A percentile compares a stretch with the other conserved stretches of the same genome.
These are phyloP conservation scores for Mycena vulgaris DNA, from an alignment of 768 basidiomycete species.

Conservation along the genomic window DNA sequence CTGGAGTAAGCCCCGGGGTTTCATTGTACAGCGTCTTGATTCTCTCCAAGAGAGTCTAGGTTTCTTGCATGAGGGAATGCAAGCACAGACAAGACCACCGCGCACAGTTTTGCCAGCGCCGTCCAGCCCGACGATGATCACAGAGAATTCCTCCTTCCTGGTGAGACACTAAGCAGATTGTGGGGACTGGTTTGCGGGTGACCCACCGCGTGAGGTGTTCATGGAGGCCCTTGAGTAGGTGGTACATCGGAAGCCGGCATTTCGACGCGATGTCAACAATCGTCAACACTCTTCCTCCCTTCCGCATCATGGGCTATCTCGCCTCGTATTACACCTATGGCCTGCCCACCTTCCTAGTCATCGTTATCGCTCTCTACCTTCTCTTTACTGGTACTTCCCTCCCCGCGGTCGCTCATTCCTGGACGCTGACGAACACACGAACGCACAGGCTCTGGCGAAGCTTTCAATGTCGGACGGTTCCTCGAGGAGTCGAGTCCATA, in stretches of 20 bases:
- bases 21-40: conserved; percentile 95
- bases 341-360: conserved; percentile 73
- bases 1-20: conserved; percentile 87
- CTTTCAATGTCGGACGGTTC: conserved; percentile 95
- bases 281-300: conserved; percentile 41
- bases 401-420: conserved; percentile 37
- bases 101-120: conserved; percentile 92
- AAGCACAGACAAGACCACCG: background rate
- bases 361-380: conserved; percentile 86
- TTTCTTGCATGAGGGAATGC: conserved; percentile 18
- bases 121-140: conserved; percentile 95
- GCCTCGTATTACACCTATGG: conserved; percentile 77
- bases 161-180: conserved; percentile 5
- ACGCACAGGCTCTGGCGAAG: conserved; percentile 82
- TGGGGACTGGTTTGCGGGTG: background rate
- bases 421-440: conserved; percentile 18
- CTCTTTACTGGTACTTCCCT: conserved; percentile 82
- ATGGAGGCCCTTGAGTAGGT: conserved; percentile 93
- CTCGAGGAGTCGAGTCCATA: conserved; percentile 96
- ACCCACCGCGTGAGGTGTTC: conserved; percentile 87
- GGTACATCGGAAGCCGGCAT: conserved; percentile 77
- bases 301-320: conserved; percentile 61
- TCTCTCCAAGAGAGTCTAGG: conserved; percentile 89
- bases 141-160: conserved; percentile 92
- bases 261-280: conserved; percentile 38